Percentiles rank a stretch among this genome's conserved stretches.
phyloP scores from a whole-genome alignment of 441 rosid genomes.

The Viola pubescens region DNA sequence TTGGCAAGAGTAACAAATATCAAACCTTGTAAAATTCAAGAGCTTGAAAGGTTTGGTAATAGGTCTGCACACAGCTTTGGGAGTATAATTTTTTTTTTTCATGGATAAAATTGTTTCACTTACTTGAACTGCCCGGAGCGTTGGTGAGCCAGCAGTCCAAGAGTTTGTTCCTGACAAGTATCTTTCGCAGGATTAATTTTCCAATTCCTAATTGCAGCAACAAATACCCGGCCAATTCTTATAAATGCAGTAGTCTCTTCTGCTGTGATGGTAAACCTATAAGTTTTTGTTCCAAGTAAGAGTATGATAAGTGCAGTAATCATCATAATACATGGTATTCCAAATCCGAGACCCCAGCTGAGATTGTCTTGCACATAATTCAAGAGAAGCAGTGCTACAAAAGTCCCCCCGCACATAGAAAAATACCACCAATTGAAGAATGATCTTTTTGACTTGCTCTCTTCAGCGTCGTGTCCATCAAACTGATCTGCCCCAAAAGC shows the following conservation, averaged over 20 bases:
- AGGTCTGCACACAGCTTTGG: too few relatives aligned
- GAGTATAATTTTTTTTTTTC: too few relatives aligned
- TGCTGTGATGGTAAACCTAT: constrained; percentile 19
- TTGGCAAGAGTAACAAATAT: too few relatives aligned
- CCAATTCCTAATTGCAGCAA: constrained; percentile 22
- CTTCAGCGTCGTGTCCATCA: constrained; percentile 30
- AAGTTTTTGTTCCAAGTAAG: constrained; percentile 34
- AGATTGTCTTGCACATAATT: constrained; percentile 40
- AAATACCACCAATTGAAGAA: constrained; percentile 47
- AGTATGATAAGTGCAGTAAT: constrained; percentile 26
- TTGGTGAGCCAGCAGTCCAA: constrained; percentile 21
- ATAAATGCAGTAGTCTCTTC: constrained; percentile 26
- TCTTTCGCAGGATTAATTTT: background rate
- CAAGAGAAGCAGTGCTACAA: constrained; percentile 16
- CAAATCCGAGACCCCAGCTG: constrained; percentile 40
- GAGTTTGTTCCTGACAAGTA: constrained; percentile 1
- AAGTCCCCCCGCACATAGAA: constrained; percentile 17
- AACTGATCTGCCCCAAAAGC: constrained; percentile 48
- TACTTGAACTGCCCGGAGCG: constrained; percentile 32
- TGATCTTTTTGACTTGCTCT: constrained; percentile 33
- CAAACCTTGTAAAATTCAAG: too few relatives aligned
- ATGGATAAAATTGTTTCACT: constrained; percentile 3
- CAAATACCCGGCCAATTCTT: constrained; percentile 25
- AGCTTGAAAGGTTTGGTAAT: too few relatives aligned
- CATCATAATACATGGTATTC: constrained; percentile 27